Evolutionary conservation across 371 early-diverging fungal genomes (phyloP).

Genomic region (Umbelopsis sp.): DNA sequence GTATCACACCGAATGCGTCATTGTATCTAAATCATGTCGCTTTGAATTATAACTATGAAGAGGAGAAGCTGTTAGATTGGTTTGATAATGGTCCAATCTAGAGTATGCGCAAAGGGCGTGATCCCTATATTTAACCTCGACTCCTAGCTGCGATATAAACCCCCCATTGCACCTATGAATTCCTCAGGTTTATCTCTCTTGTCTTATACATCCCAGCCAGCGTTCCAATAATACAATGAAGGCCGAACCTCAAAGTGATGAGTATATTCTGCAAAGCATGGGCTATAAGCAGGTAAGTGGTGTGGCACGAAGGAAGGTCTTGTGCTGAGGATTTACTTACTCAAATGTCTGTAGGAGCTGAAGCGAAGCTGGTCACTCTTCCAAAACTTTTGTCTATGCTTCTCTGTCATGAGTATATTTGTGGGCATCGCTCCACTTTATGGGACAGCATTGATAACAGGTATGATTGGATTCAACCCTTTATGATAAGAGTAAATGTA

Average conservation of each 20-base stretch:
- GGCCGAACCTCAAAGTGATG: constrained; percentile 18
- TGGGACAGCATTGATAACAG: constrained; percentile 47
- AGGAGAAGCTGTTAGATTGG: too few species aligned
- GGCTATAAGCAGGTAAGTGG: constrained; percentile 33
- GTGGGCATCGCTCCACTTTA: constrained; percentile 49
- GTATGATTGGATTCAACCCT: constrained; percentile 24
- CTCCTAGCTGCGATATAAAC: too few species aligned
- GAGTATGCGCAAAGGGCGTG: too few species aligned
- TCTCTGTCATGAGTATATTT: constrained; percentile 49
- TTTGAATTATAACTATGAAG: too few species aligned
- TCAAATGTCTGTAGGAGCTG: constrained; percentile 31
- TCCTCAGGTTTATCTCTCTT: too few species aligned
- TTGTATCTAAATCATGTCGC: too few species aligned
- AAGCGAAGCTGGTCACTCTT: constrained; percentile 55
- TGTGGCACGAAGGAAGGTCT: background rate
- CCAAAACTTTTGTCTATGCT: constrained; percentile 54
- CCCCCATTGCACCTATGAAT: too few species aligned
- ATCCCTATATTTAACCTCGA: too few species aligned
- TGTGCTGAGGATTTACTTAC: background rate
- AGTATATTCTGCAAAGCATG: constrained; percentile 28
- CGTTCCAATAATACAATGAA: background rate
- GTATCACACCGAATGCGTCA: too few species aligned
- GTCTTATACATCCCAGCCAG: too few species aligned
- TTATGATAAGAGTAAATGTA: too few species aligned
- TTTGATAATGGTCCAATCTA: too few species aligned